Evolutionary conservation across 2,329 filamentous ascomycete species (phyloP).

Genomic region (Fusarium sp.): DNA sequence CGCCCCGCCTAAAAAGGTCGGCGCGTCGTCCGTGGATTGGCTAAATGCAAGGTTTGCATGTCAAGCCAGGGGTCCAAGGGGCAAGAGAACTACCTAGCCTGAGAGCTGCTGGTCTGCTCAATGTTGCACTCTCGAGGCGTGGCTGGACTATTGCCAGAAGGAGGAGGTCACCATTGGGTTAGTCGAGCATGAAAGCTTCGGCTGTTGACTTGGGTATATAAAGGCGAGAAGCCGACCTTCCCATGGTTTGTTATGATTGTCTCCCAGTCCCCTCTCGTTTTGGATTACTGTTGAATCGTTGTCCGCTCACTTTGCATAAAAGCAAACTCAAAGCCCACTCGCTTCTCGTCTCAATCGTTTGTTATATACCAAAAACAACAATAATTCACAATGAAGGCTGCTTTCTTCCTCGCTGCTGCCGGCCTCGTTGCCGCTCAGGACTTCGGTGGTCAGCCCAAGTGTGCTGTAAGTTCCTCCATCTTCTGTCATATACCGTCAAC

Average conservation of each 20-base stretch:
- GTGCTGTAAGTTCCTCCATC: conserved; percentile 54
- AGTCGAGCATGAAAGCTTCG: conserved; percentile 5
- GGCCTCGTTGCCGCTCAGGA: conserved; percentile 55
- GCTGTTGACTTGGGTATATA: conserved; percentile 18
- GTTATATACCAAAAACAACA: background rate
- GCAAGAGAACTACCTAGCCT: background rate
- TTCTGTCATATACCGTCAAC: background rate
- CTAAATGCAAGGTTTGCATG: background rate
- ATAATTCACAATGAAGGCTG: conserved; percentile 55
- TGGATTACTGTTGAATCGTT: background rate
- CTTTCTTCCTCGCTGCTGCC: conserved; percentile 49
- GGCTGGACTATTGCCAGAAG: background rate
- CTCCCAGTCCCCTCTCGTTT: conserved; percentile 8
- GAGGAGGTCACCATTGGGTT: background rate
- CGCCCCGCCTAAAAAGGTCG: conserved; percentile 5
- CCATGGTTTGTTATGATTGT: background rate
- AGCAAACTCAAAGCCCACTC: background rate
- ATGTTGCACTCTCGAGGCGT: background rate
- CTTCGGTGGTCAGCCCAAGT: conserved; percentile 51
- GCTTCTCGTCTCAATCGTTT: conserved; percentile 12
- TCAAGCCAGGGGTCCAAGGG: conserved; percentile 24
- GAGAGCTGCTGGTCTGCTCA: background rate
- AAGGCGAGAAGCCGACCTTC: conserved; percentile 11
- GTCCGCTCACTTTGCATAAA: background rate
- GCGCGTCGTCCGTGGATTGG: conserved; percentile 9